These are phyloP conservation scores for Pascua guehoae DNA, from an alignment of 1,284 basidiomycete species.

Conservation along the genomic window DNA sequence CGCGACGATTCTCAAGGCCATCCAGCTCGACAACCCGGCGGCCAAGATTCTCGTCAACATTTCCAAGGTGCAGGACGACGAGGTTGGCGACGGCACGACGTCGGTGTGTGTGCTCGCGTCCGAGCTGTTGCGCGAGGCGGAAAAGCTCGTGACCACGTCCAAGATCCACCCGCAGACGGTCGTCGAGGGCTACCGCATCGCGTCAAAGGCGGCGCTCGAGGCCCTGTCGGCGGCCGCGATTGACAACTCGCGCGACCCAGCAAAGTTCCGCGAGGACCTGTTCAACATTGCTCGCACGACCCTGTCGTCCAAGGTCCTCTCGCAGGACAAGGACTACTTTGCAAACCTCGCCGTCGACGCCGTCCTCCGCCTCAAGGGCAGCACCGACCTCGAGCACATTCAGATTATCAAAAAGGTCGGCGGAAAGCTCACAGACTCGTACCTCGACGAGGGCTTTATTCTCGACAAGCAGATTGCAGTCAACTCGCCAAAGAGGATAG, in stretches of 20 bases:
- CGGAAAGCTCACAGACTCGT: constrained; percentile 96
- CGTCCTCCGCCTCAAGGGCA: constrained; percentile 88
- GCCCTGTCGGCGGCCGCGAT: constrained; percentile 77
- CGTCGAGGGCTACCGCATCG: constrained; percentile 95
- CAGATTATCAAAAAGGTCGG: constrained; percentile 99
- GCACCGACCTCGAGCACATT: constrained; percentile 95
- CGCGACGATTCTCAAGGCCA: constrained; percentile 95
- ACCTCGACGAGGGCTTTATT: constrained; percentile 98
- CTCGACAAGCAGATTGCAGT: constrained; percentile 94
- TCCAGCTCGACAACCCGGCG: constrained; percentile 96
- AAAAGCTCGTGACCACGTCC: constrained; percentile 78
- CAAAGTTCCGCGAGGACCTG: constrained; percentile 78
- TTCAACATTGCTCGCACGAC: constrained; percentile 97
- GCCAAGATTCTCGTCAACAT: constrained; percentile 99
- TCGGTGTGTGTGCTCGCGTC: constrained; percentile 89
- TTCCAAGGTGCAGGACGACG: constrained; percentile 99
- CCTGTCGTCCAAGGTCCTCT: constrained; percentile 90
- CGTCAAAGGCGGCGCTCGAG: constrained; percentile 76
- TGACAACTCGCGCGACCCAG: constrained; percentile 74
- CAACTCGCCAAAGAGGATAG: constrained; percentile 90
- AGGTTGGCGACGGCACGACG: constrained; percentile 97
- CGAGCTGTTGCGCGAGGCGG: constrained; percentile 89
- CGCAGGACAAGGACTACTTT: constrained; percentile 98
- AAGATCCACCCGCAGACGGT: constrained; percentile 99
- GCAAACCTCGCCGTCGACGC: constrained; percentile 97